Conservation (phyloP, 2,329 filamentous ascomycete genomes). For the Septoria petroselini region DNA sequence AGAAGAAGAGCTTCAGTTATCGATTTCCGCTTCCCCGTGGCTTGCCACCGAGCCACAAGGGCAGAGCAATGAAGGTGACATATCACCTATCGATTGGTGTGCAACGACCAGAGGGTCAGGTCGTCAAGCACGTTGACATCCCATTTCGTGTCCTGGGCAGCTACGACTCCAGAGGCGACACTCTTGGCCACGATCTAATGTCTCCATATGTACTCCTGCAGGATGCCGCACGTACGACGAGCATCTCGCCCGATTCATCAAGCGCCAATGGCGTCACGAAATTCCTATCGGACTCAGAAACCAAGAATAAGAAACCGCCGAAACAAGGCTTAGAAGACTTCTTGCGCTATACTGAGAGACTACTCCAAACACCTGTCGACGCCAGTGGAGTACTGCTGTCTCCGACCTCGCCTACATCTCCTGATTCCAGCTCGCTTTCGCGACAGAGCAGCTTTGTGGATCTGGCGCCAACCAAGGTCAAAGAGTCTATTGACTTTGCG, state of each 20-base stretch:
- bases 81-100: constrained; percentile 92
- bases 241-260: constrained; percentile 34
- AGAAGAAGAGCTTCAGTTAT: constrained; percentile 85
- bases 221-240: constrained; percentile 65
- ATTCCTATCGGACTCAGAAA: constrained; percentile 22
- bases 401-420: constrained; percentile 60
- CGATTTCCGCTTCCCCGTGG: constrained; percentile 81
- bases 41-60: constrained; percentile 84
- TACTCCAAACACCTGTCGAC: constrained; percentile 60
- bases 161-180: constrained; percentile 83
- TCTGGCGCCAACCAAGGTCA: constrained; percentile 58
- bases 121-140: constrained; percentile 84
- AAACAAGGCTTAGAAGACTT: constrained; percentile 59
- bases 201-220: constrained; percentile 84
- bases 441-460: constrained; percentile 35
- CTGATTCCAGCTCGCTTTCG: constrained; percentile 54
- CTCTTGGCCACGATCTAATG: constrained; percentile 91
- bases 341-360: constrained; percentile 70
- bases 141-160: constrained; percentile 92
- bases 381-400: constrained; percentile 64
- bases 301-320: constrained; percentile 39
- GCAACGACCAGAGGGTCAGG: constrained; percentile 75
- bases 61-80: constrained; percentile 87
- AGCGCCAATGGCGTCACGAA: constrained; percentile 17
- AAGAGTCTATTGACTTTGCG: constrained; percentile 85